Evolutionary conservation across 2,329 filamentous ascomycete species (phyloP).

Genomic region (Fusarium pseudonygamai): DNA sequence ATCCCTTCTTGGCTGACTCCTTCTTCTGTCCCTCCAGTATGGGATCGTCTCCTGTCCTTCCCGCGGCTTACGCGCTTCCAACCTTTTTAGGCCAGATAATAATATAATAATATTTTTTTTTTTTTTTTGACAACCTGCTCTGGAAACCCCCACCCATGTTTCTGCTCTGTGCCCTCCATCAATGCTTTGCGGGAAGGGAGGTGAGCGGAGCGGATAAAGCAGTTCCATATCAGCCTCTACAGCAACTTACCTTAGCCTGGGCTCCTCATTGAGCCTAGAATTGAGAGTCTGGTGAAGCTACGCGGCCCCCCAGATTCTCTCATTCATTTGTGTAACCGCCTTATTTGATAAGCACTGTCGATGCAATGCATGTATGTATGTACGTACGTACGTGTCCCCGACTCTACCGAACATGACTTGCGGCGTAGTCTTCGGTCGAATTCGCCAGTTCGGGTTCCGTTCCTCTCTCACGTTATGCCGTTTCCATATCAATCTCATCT

Average conservation of each 20-base stretch:
- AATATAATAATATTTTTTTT: not conserved
- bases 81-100: conserved; percentile 1
- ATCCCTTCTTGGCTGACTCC: conserved; percentile 3
- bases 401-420: not conserved
- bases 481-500: conserved; percentile 11
- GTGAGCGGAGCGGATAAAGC: conserved; percentile 18
- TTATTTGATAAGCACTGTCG: not conserved
- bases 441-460: conserved; percentile 14
- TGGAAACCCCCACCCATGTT: conserved; percentile 6
- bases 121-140: not conserved
- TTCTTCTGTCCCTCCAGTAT: conserved; percentile 12
- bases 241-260: not conserved
- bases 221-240: conserved; percentile 20
- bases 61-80: conserved; percentile 37
- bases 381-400: not conserved
- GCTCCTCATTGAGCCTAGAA: not conserved
- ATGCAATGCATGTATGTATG: not conserved
- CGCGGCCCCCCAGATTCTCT: not conserved
- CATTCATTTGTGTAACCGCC: conserved; percentile 2
- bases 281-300: not conserved
- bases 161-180: not conserved
- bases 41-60: conserved; percentile 5
- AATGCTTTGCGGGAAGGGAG: conserved; percentile 1
- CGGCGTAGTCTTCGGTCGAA: conserved; percentile 6
- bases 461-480: conserved; percentile 9